Percentiles rank a stretch among this genome's conserved stretches.
Evolutionary conservation across 768 basidiomycete genomes (phyloP).

Genomic region (Lactarius sanguifluus): DNA sequence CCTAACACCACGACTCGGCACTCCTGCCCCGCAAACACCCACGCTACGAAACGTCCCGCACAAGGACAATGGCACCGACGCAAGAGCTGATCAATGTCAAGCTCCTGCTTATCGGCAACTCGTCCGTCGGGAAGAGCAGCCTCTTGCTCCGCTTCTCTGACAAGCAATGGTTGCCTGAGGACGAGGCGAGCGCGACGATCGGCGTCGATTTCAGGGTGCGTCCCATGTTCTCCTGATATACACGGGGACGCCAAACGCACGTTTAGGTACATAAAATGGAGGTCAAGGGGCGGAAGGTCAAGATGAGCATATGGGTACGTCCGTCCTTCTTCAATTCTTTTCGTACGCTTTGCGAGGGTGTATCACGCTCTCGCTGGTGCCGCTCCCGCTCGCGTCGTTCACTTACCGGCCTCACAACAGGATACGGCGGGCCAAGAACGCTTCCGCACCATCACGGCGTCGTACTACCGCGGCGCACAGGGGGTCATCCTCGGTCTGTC

Average conservation of each 20-base stretch:
- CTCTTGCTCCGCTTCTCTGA: constrained; percentile 93
- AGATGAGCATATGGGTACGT: constrained; percentile 94
- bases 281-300: constrained; percentile 77
- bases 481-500: constrained; percentile 71
- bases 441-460: constrained; percentile 92
- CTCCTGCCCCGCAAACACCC: background rate
- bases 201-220: constrained; percentile 83
- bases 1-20: background rate
- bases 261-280: constrained; percentile 85
- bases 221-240: constrained; percentile 13
- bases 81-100: constrained; percentile 60
- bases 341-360: background rate
- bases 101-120: constrained; percentile 81
- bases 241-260: background rate
- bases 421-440: constrained; percentile 97
- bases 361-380: no score
- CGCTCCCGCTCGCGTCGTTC: background rate
- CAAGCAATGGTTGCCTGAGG: constrained; percentile 91
- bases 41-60: background rate
- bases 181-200: constrained; percentile 84
- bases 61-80: constrained; percentile 16
- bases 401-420: constrained; percentile 46
- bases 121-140: constrained; percentile 91
- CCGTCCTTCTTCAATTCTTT: no score
- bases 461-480: constrained; percentile 90